phyloP scores from a whole-genome alignment of 148 eudicot genomes.

The Beta vulgaris region DNA sequence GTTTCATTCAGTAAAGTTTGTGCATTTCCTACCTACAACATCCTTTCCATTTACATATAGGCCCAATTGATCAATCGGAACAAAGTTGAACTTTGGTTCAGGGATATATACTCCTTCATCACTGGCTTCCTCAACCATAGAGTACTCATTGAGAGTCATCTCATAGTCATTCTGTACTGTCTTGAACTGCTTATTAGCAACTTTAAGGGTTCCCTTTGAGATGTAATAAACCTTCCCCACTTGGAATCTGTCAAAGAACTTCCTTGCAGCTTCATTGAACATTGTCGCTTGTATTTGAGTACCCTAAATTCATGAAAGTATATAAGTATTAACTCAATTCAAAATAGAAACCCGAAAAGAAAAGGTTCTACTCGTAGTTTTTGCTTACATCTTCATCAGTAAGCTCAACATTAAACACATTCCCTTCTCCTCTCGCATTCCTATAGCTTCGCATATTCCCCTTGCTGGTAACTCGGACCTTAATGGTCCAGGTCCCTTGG shows the following conservation, averaged over 20 bases:
- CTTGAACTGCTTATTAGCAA: constrained; percentile 94
- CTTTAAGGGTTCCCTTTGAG: constrained; percentile 75
- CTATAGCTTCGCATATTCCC: constrained; percentile 68
- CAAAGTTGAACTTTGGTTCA: constrained; percentile 76
- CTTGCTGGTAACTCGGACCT: constrained; percentile 85
- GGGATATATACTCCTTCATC: constrained; percentile 72
- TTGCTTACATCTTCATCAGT: constrained; percentile 94
- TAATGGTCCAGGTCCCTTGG: constrained; percentile 94
- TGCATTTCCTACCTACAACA: constrained; percentile 59
- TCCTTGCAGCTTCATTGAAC: constrained; percentile 95
- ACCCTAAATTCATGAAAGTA: constrained; percentile 50
- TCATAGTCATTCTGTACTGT: constrained; percentile 93
- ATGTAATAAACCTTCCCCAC: constrained; percentile 89
- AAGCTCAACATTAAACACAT: constrained; percentile 91
- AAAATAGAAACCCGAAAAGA: not conserved
- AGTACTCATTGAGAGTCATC: constrained; percentile 84
- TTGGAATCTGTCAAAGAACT: constrained; percentile 79
- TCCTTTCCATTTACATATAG: constrained; percentile 77
- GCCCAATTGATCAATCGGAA: constrained; percentile 91
- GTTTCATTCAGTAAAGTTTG: not conserved
- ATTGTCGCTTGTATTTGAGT: constrained; percentile 98
- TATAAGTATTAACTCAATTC: not conserved
- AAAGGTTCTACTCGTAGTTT: not conserved
- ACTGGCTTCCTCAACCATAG: constrained; percentile 74
- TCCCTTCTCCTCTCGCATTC: constrained; percentile 90